Evolutionary conservation across 2,329 filamentous ascomycete species (phyloP), one percentile per base, ranked within the genome.

Genomic region (Arthroderma sp.): DNA sequence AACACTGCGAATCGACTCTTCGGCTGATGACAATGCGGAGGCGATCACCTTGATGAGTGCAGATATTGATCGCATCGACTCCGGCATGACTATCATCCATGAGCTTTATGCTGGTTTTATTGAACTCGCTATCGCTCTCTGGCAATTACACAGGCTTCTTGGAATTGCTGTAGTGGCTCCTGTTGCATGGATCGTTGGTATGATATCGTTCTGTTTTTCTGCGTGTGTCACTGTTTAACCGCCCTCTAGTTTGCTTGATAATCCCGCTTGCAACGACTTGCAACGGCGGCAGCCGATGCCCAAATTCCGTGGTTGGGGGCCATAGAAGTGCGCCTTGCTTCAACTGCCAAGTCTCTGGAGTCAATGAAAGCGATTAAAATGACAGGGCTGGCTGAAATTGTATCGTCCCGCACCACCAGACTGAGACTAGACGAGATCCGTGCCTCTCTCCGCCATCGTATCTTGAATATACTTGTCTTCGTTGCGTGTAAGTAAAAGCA

Each of bases 31-130:
- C 15, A 39, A 38, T 13, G 44, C 38, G n/a, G 58, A 55, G 19
- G 52, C 59, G 25, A 35, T 61, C 25, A 66, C 65, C 13, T 56
- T 67, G 13, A 66, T 67, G 65, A 64, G 62, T 44, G 62, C 65
- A 2, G 65, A 67, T 53, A 58, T 66, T n/a, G 65, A 66, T 31
- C 58, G 62, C 1, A 65, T 66, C 15, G 25, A 39, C 15, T 28
- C 55, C 1, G 61, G 62, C 8, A 60, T 65, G 21, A 56, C 55
- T 3, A 44, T 35, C 23, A n/a, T 66, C 15, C 63, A 66, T 47
- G 66, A 67, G 39, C 9, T 60, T 5, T 66, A 64, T 65, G 65
- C 64, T 6, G 37, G 56, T 33, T 2, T 60, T 63, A n/a, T 58
- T 25, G 51, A 58, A n/a, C 33, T 52, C 15, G 57, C 53, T 2